Conservation (phyloP, 2,329 filamentous ascomycete genomes). For the Pestalotiopsis sp. region DNA sequence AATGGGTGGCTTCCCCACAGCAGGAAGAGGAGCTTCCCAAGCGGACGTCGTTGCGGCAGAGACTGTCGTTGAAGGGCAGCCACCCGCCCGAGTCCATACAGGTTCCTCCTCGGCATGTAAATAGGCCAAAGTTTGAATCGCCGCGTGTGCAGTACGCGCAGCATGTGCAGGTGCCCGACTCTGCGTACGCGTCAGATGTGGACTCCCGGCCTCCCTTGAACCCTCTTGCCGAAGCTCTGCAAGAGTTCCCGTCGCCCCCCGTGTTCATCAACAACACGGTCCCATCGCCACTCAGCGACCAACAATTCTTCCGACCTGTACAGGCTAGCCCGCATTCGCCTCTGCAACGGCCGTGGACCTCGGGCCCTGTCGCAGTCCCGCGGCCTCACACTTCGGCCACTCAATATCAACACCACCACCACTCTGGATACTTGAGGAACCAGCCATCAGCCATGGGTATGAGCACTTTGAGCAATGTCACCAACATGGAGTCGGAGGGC, state of each 20-base stretch:
- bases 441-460: conserved; percentile 55
- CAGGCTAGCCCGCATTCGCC: conserved; percentile 64
- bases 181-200: conserved; percentile 48
- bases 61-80: conserved; percentile 52
- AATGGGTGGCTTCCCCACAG: neutral
- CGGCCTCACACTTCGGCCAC: conserved; percentile 27
- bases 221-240: conserved; percentile 29
- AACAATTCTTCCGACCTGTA: conserved; percentile 62
- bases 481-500: conserved; percentile 39
- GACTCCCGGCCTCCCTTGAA: conserved; percentile 40
- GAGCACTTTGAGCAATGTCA: conserved; percentile 59
- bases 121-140: conserved; percentile 30
- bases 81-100: conserved; percentile 54
- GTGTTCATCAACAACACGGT: conserved; percentile 36
- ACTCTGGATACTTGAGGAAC: conserved; percentile 43
- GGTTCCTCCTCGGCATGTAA: conserved; percentile 45
- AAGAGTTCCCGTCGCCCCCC: conserved; percentile 36
- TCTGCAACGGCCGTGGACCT: conserved; percentile 57
- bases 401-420: conserved; percentile 26
- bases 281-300: conserved; percentile 51
- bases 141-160: conserved; percentile 13
- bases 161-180: conserved; percentile 41
- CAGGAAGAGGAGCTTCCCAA: conserved; percentile 24
- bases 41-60: conserved; percentile 51
- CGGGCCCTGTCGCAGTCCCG: conserved; percentile 36